These are phyloP conservation scores for Akanthomyces muscarius DNA, from an alignment of 2,329 filamentous ascomycete genomes.

Conservation along the genomic window DNA sequence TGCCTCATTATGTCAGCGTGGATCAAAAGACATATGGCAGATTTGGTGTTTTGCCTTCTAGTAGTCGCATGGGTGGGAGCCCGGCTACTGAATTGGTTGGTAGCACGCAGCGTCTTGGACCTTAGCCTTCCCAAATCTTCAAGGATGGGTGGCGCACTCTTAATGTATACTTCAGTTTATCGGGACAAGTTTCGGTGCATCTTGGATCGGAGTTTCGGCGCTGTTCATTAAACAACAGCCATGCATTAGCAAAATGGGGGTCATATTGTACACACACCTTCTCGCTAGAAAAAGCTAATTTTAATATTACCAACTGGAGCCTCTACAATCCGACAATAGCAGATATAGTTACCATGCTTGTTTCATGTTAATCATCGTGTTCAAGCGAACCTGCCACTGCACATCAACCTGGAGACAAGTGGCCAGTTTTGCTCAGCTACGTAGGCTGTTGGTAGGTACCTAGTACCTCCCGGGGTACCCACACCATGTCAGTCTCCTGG, in stretches of 20 bases:
- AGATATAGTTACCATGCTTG: too few species aligned
- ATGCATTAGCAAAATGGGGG: background rate
- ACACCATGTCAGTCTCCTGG: too few species aligned
- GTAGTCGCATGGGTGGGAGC: conserved; percentile 35
- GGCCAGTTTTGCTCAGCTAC: background rate
- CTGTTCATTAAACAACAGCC: background rate
- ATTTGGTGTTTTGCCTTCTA: conserved; percentile 78
- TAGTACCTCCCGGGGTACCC: background rate
- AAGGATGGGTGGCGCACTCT: background rate
- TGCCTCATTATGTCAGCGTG: conserved; percentile 90
- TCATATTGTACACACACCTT: background rate
- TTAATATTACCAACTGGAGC: background rate
- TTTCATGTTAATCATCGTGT: too few species aligned
- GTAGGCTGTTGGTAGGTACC: background rate
- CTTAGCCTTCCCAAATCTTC: conserved; percentile 40
- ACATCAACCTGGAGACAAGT: too few species aligned
- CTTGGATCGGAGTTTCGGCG: conserved; percentile 10
- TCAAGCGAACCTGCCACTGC: too few species aligned
- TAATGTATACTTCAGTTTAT: background rate
- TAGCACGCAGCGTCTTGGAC: conserved; percentile 63
- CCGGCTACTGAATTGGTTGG: conserved; percentile 57
- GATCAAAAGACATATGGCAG: conserved; percentile 95
- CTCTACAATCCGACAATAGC: background rate
- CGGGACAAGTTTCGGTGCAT: background rate
- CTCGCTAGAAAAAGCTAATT: background rate